Conservation (phyloP, 1,139 yeast genomes). For the Insectozyma bohioensis region DNA sequence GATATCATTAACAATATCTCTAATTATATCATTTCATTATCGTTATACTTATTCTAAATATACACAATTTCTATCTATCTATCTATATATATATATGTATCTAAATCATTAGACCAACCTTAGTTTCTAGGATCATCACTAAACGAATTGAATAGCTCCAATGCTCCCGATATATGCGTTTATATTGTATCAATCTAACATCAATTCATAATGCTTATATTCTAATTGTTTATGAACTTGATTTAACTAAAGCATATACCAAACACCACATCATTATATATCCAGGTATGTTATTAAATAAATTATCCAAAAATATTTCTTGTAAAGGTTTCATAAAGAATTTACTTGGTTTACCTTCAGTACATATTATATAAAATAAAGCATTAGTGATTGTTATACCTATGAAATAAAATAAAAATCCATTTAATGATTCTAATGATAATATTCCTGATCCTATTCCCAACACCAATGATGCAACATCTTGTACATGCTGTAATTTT, state of each 20-base stretch:
- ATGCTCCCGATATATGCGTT: no score
- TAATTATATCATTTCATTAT: no score
- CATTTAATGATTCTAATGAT: constrained; percentile 62
- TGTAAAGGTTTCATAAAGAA: constrained; percentile 56
- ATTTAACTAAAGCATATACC: constrained; percentile 61
- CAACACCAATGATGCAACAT: constrained; percentile 60
- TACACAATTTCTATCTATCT: no score
- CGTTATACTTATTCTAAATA: no score
- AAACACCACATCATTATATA: constrained; percentile 85
- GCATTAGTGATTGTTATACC: constrained; percentile 48
- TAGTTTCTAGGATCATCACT: no score
- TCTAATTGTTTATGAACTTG: constrained; percentile 14
- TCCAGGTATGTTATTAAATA: constrained; percentile 63
- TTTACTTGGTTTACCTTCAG: constrained; percentile 40
- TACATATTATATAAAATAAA: constrained; percentile 41
- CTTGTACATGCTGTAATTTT: constrained; percentile 55
- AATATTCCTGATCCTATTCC: constrained; percentile 76
- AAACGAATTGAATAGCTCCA: no score
- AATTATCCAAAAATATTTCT: constrained; percentile 55
- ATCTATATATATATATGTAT: no score
- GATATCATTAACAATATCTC: no score
- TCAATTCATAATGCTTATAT: no score
- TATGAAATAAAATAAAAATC: constrained; percentile 57
- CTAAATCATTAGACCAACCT: no score
- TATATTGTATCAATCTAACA: no score